These are phyloP conservation scores for Hypomyces rosellus DNA, from an alignment of 2,329 filamentous ascomycete genomes.

Conservation along the genomic window DNA sequence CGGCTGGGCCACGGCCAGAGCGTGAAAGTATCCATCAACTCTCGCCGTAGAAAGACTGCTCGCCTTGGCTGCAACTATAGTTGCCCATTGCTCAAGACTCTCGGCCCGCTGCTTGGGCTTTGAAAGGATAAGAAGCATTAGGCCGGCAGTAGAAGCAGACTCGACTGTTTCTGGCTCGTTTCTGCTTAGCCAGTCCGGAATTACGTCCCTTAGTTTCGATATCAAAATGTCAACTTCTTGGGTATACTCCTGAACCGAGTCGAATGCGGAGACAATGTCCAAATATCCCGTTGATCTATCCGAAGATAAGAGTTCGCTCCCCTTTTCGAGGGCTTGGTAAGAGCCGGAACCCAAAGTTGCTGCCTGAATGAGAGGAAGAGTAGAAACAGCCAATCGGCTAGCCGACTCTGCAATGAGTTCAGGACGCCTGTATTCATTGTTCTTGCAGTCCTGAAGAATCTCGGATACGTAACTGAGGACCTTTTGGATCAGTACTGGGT, in stretches of 20 bases:
- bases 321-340: slow-evolving; percentile 13
- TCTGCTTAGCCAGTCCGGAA: slow-evolving; percentile 42
- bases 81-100: slow-evolving; percentile 42
- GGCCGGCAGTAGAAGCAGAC: slow-evolving; percentile 44
- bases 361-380: slow-evolving; percentile 42
- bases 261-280: slow-evolving; percentile 17
- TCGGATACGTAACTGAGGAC: slow-evolving; percentile 21
- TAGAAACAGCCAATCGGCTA: slow-evolving; percentile 51
- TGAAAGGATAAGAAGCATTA: slow-evolving; percentile 44
- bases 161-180: slow-evolving; percentile 45
- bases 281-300: slow-evolving; percentile 16
- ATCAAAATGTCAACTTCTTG: slow-evolving; percentile 17
- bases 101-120: slow-evolving; percentile 26
- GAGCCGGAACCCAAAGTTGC: slow-evolving; percentile 17
- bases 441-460: slow-evolving; percentile 37
- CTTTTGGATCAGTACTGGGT: slow-evolving; percentile 21
- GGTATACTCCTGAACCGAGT: slow-evolving; percentile 1
- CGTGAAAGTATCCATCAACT: slow-evolving; percentile 47
- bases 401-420: slow-evolving; percentile 60
- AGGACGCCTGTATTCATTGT: slow-evolving; percentile 48
- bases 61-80: slow-evolving; percentile 31
- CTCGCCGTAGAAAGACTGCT: slow-evolving; percentile 29
- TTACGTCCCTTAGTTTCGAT: slow-evolving; percentile 24
- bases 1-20: slow-evolving; percentile 44
- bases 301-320: slow-evolving; percentile 20